Conservation (phyloP, 139 green algal genomes). For the Tetradesmus obliquus region DNA sequence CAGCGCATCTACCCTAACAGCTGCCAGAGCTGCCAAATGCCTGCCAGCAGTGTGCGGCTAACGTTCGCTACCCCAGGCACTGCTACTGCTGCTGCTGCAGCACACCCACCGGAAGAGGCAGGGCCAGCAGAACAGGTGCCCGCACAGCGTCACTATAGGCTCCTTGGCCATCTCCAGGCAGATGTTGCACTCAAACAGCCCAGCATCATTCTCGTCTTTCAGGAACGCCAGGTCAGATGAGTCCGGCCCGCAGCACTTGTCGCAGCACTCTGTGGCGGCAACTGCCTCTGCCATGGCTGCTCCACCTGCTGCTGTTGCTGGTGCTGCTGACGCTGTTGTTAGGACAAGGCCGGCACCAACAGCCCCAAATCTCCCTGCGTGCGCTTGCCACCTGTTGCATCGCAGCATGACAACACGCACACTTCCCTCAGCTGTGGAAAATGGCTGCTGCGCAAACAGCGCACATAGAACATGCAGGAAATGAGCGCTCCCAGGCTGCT, state of each 20-base stretch:
- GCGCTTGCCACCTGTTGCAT: neutral
- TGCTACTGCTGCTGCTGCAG: neutral
- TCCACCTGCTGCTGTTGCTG: neutral
- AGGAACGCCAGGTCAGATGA: neutral
- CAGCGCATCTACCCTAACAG: neutral
- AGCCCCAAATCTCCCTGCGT: neutral
- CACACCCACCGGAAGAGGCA: constrained; percentile 87
- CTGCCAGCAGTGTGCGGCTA: neutral
- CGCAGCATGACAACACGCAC: neutral
- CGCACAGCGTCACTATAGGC: constrained; percentile 95
- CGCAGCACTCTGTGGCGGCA: neutral
- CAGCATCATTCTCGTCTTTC: constrained; percentile 46
- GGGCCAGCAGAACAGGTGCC: constrained; percentile 97
- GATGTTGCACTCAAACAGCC: constrained; percentile 95
- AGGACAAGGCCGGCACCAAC: neutral
- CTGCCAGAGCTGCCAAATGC: neutral
- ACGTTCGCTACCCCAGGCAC: no score
- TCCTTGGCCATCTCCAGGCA: constrained; percentile 93
- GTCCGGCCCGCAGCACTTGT: neutral
- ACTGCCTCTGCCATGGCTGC: neutral
- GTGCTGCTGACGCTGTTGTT: neutral
- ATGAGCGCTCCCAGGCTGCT: neutral
- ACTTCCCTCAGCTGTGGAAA: neutral
- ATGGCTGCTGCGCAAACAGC: neutral
- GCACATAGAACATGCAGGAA: neutral